Conservation (phyloP, 2,329 filamentous ascomycete genomes). For the Aspergillus persii region DNA sequence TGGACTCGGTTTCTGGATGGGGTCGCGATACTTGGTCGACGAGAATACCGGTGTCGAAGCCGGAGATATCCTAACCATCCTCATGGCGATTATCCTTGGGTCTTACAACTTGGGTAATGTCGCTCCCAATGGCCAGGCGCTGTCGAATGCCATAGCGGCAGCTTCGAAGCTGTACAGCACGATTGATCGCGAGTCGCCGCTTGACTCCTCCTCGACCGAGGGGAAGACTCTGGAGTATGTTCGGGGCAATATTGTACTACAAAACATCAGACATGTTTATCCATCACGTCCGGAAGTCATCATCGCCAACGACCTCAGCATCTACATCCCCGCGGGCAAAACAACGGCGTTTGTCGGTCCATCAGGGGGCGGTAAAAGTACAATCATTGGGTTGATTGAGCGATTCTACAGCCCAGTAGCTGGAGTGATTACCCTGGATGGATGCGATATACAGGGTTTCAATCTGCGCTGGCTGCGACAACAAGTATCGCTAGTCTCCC, state of each 20-base stretch:
- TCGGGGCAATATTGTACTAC: conserved; percentile 38
- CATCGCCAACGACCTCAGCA: conserved; percentile 44
- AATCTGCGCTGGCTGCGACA: conserved; percentile 60
- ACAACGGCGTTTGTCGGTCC: conserved; percentile 59
- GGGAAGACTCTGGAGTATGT: conserved; percentile 24
- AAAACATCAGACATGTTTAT: conserved; percentile 47
- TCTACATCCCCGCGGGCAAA: conserved; percentile 47
- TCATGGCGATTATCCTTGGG: conserved; percentile 34
- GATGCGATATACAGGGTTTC: conserved; percentile 68
- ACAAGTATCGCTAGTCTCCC: conserved; percentile 77
- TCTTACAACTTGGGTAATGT: conserved; percentile 39
- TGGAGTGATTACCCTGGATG: conserved; percentile 62
- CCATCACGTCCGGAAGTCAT: conserved; percentile 45
- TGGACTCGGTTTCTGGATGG: conserved; percentile 36
- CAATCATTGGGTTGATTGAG: conserved; percentile 53
- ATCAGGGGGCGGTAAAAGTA: conserved; percentile 43
- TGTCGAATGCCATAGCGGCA: conserved; percentile 45
- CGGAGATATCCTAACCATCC: conserved; percentile 28
- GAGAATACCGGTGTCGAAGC: conserved; percentile 19
- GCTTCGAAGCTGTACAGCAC: conserved; percentile 37
- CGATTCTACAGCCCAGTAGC: conserved; percentile 58
- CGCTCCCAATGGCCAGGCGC: conserved; percentile 41
- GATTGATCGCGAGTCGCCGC: conserved; percentile 40
- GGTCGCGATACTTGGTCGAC: conserved; percentile 25
- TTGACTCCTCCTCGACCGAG: conserved; percentile 39